phyloP scores from a whole-genome alignment of 2,329 filamentous ascomycete genomes.

The Colletotrichum sp. region DNA sequence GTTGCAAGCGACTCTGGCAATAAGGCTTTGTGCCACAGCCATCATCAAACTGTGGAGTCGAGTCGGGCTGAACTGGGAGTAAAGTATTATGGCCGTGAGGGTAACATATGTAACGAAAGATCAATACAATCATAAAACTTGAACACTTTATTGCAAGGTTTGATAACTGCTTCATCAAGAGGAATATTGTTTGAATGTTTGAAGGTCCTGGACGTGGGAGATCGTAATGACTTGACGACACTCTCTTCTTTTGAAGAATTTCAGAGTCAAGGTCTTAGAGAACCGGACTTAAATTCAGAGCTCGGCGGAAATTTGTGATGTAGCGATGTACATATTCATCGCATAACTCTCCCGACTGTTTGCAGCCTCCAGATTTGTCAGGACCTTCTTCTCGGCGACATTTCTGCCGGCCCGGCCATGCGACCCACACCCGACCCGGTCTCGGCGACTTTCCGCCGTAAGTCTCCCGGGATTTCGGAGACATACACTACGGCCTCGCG shows the following conservation, averaged over 20 bases:
- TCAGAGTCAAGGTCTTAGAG: not conserved
- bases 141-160: too few species aligned
- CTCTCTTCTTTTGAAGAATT: not conserved
- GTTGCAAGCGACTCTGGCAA: not conserved
- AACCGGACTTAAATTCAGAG: not conserved
- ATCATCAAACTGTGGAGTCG: not conserved
- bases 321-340: not conserved
- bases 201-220: not conserved
- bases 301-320: not conserved
- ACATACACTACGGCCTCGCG: not conserved
- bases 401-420: not conserved
- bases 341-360: not conserved
- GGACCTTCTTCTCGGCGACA: not conserved
- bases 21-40: not conserved
- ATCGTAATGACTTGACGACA: not conserved
- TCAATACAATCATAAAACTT: too few species aligned
- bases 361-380: not conserved
- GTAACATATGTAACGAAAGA: too few species aligned
- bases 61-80: not conserved
- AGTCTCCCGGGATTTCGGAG: not conserved
- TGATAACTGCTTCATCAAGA: too few species aligned
- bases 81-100: not conserved
- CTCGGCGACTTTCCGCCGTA: constrained; percentile 7
- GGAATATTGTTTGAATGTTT: not conserved
- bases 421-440: not conserved